Percentiles rank a stretch among this genome's conserved stretches.
phyloP scores from a whole-genome alignment of 1,139 yeast species.

The Trichomonascaceae sp. region DNA sequence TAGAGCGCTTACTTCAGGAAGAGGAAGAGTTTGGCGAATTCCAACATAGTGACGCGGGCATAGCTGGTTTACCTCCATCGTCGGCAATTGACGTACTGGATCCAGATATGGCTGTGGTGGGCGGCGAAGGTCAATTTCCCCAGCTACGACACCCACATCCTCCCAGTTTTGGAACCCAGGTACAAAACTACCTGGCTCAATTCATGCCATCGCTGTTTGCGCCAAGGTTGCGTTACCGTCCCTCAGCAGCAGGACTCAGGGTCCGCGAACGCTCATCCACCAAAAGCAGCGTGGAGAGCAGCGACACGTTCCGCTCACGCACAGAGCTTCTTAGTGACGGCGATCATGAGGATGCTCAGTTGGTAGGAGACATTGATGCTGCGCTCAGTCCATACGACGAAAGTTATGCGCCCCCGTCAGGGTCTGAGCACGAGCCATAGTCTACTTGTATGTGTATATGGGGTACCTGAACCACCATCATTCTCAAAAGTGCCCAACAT shows the following conservation, averaged over 20 bases:
- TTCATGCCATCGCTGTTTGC: constrained; percentile 8
- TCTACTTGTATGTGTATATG: no score
- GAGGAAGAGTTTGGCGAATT: constrained; percentile 8
- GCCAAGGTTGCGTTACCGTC: constrained; percentile 10
- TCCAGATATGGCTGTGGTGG: constrained; percentile 1
- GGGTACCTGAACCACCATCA: no score
- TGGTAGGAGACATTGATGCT: constrained; percentile 16
- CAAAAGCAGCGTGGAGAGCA: constrained; percentile 14
- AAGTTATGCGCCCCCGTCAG: no score
- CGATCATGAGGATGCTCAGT: constrained; percentile 18
- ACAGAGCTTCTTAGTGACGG: constrained; percentile 17
- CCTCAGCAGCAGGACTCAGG: constrained; percentile 13
- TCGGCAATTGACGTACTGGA: neutral
- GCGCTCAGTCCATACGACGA: no score
- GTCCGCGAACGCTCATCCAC: constrained; percentile 15
- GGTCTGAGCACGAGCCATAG: no score
- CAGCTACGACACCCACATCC: no score
- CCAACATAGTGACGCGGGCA: constrained; percentile 3
- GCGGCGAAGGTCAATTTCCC: constrained; percentile 1
- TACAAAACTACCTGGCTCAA: neutral
- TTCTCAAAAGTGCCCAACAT: no score
- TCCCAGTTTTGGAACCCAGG: no score
- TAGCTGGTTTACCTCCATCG: constrained; percentile 1
- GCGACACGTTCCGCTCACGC: constrained; percentile 18
- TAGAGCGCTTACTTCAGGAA: constrained; percentile 16